Base-by-base conservation (phyloP, 2,329 filamentous ascomycete species). In the Pyrenochaeta sp. region DNA sequence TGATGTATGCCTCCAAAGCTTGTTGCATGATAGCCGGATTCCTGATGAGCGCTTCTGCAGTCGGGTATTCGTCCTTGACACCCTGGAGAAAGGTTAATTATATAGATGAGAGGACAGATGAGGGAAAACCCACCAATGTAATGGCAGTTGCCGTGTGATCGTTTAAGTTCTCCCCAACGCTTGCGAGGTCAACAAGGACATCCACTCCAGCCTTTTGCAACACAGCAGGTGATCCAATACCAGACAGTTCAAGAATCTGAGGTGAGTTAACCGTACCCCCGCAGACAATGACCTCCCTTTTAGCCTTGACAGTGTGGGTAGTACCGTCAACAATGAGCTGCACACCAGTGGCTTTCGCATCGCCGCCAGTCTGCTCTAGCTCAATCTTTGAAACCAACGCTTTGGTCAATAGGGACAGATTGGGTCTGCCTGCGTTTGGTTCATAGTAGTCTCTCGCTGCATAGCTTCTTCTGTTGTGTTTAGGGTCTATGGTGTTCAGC, bases 331-430 rank as follows among this genome's bases (percentile, higher is more conserved):
- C 66, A 7, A 60, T 72, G 59, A 84, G 81, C 4, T 63, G 54
- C 1, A 73, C 68, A 3, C 66, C 66, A 4, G 66, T 71, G 2
- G 70, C 70, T 11, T 71, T 75, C 12, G 81, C 81, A 7, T 81
- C 79, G 2, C 61, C 67, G 5, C 42, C 71, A 7, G 71, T 73
- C 12, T 74, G 78, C 23, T 81, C 70, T 29, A 83, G 64, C 32
- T 82, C 57, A 56, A 87, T 68, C 53, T 82, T 68, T 41, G 78
- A 55, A 15, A 82, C 79, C 29, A 78, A 61, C 3, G 81, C 79
- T 33, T 82, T 75, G 1, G 79, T 80, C 4, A 84, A 64, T 1
- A 84, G 66, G n/a, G 74, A 67, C 2, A 85, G 64, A 54, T 85
- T 85, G 2, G 71, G 61, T 7, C 81, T 73, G 1, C 57, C 36